Evolutionary conservation across 768 basidiomycete species (phyloP), one percentile per base, ranked within the genome.

Genomic region (Russula sp.): DNA sequence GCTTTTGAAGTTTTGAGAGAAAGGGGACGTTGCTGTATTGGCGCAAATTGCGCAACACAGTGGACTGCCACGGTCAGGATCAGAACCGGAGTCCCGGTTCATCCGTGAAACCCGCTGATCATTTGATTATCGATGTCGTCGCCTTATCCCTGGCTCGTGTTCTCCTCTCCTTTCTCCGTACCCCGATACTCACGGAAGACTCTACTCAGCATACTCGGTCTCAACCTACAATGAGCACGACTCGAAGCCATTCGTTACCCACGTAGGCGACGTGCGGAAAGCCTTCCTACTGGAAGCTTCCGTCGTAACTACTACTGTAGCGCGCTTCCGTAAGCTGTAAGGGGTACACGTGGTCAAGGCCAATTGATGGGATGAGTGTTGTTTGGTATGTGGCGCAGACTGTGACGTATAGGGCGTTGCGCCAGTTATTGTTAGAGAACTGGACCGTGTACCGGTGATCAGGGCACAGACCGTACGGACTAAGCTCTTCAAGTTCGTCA

Each of bases 131-230:
- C 54, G 22, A 38, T 42, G 34, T 10, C 2, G 2, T 9, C 20
- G 24, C 61, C 61, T 34, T 46, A 20, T 48, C 14, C 61, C 60
- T 44, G 61, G 61, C 11, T 48, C 52, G 22, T 9, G 53, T 48
- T 48, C n/a, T 26, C 22, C 22, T 22, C 36, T 11, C 50, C 58
- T 28, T 6, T n/a, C 2, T 40, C 44, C 28, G 11, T 14, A 16
- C 28, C n/a, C 42, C 20, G 14, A 22, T 22, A 5, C 22, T 14
- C n/a, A 7, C 5, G 13, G 53, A 38, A 38, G 14, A 22, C 22
- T 55, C 53, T 36, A 24, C 32, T 18, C n/a, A 10, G 10, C 38
- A 14, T 24, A 24, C 5, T 22, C n/a, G n/a, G n/a, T n/a, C n/a
- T n/a, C 38, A 22, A 38, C 24, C 6, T 24, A n/a, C 22, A 38